A percentile compares a stretch with the other conserved stretches of the same genome.
These are phyloP conservation scores for Ogataea pini DNA, from an alignment of 805 yeast genomes.

Conservation along the genomic window DNA sequence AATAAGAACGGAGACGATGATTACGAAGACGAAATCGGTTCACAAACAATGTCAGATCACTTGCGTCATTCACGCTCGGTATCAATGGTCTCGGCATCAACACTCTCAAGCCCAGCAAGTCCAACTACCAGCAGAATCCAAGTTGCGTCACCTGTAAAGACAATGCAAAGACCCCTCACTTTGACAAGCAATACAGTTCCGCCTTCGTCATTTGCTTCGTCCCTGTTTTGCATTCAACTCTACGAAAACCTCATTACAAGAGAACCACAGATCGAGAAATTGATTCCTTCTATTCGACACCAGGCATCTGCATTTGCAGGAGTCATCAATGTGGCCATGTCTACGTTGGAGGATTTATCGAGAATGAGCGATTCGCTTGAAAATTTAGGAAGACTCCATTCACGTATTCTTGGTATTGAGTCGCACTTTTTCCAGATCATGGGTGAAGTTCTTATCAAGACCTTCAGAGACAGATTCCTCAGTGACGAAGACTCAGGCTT, in stretches of 20 bases:
- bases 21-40: background rate
- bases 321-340: constrained; percentile 66
- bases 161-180: background rate
- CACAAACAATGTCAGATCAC: background rate
- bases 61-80: background rate
- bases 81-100: background rate
- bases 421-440: constrained; percentile 65
- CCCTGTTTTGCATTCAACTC: constrained; percentile 74
- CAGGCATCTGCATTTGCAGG: constrained; percentile 84
- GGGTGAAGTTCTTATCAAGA: constrained; percentile 71
- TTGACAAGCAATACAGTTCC: constrained; percentile 1
- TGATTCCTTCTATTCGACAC: constrained; percentile 74
- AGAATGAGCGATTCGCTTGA: constrained; percentile 58
- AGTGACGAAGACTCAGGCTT: constrained; percentile 39
- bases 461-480: constrained; percentile 63
- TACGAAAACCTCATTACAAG: constrained; percentile 66
- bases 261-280: constrained; percentile 59
- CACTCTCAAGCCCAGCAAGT: background rate
- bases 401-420: constrained; percentile 73
- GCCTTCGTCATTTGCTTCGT: constrained; percentile 45
- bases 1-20: background rate
- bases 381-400: constrained; percentile 71
- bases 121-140: background rate
- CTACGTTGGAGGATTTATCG: constrained; percentile 59
- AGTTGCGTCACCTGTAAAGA: background rate